Evolutionary conservation across 2,329 filamentous ascomycete species (phyloP), one percentile per base, ranked within the genome.

Genomic region (Aspergillus sp.): DNA sequence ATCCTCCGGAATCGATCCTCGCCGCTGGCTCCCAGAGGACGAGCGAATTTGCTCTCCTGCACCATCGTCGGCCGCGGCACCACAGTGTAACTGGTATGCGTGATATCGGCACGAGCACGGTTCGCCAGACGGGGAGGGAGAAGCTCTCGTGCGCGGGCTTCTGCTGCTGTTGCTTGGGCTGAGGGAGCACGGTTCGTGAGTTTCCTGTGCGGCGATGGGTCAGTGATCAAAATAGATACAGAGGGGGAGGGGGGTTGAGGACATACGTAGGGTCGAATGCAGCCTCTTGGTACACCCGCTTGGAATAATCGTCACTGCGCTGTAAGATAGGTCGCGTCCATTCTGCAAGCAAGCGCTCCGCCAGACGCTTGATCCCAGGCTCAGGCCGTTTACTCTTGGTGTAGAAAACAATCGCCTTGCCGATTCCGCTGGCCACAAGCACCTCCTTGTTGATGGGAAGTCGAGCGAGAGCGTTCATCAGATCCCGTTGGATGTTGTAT

Each of bases 401-500:
- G 71, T 98, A 98, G 73, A 96, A 98, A 52, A 94, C 80, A 44
- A 96, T 85, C 42, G 98, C 88, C 67, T 96, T 96, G 62, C 93
- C 93, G 54, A 98, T 93, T 19, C 91, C 90, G 58, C 88, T 94
- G 54, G 89, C 90, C 26, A 94, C 78, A 9, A 98, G 77, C 1
- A 85, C 80, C 58, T 97, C 93, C 64, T 96, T 96, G 63, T 89
- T 86, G 55, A 97, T 88, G 4, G 88, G 89, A 4, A 97, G 77
- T 59, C 82, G 83, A 12, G 78, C 79, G 34, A 98, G 76, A 27
- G 88, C 85, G 28, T 80, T 80, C 65, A 98, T 93, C 39, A 98
- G 80, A 64, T 97, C 90, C 51, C 90, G 88, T 72, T 98, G 93
- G 56, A 98, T 97, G 64, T 93, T 93, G 72, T 96, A 98, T 29